A percentile compares a stretch with the other conserved stretches of the same genome.
These are phyloP conservation scores for Cladorrhinum sp. DNA, from an alignment of 2,329 filamentous ascomycete genomes.

Conservation along the genomic window DNA sequence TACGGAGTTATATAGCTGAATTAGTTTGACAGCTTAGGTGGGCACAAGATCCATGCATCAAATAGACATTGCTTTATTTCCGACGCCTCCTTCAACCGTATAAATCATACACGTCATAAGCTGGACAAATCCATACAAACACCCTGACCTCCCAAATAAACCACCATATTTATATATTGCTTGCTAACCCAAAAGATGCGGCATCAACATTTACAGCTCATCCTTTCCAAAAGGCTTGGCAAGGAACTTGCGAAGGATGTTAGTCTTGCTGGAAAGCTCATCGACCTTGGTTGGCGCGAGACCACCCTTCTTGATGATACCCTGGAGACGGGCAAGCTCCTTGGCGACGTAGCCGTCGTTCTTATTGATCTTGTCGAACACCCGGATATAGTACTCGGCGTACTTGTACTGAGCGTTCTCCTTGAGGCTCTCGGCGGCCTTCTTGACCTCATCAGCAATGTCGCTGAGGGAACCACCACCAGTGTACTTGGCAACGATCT, in stretches of 20 bases:
- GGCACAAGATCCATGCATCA: background rate
- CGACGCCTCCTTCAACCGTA: background rate
- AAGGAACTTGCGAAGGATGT: conserved; percentile 79
- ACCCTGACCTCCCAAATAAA: background rate
- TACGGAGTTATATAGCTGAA: conserved; percentile 4
- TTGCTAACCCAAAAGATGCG: background rate
- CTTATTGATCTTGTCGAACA: conserved; percentile 77
- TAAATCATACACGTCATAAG: background rate
- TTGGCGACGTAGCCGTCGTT: conserved; percentile 79
- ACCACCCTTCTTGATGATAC: conserved; percentile 81
- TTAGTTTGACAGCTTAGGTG: background rate
- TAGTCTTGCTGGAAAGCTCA: conserved; percentile 80
- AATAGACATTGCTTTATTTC: conserved; percentile 2
- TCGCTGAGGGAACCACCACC: conserved; percentile 60
- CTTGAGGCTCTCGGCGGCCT: conserved; percentile 64
- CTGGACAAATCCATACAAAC: background rate
- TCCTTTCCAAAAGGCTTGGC: conserved; percentile 62
- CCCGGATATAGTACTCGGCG: conserved; percentile 89
- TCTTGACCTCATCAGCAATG: conserved; percentile 68
- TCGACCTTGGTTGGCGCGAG: conserved; percentile 83
- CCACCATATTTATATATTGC: conserved; percentile 5
- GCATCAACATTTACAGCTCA: conserved; percentile 56
- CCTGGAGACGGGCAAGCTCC: conserved; percentile 77
- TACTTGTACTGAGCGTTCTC: conserved; percentile 67
- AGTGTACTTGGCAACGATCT: conserved; percentile 70